A percentile compares a stretch with the other conserved stretches of the same genome.
Evolutionary conservation across 129 eudicot species (phyloP).

Genomic region (Escallonia rubra): DNA sequence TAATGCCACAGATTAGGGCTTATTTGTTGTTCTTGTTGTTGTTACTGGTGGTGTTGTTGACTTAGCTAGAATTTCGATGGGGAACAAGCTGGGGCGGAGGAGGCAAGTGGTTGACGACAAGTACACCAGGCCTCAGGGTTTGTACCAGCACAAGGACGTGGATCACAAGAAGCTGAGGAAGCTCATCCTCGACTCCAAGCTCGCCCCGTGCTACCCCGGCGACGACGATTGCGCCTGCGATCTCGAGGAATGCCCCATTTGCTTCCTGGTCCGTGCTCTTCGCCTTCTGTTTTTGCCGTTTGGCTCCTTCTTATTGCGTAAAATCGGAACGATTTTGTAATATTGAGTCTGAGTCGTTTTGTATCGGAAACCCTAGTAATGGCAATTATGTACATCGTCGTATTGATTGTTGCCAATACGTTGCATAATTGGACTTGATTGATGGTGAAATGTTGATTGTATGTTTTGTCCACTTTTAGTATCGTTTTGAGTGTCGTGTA

Average conservation of each 20-base stretch:
- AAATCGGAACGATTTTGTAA: no score
- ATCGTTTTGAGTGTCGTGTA: no score
- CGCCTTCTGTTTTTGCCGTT: background rate
- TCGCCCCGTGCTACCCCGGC: conserved; percentile 96
- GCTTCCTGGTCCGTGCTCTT: conserved; percentile 76
- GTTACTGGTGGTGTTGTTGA: background rate
- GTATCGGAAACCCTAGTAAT: no score
- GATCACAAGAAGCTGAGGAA: conserved; percentile 97
- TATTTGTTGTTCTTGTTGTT: background rate
- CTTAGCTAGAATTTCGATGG: conserved; percentile 43
- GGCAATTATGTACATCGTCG: no score
- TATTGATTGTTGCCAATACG: background rate
- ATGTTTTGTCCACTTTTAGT: no score
- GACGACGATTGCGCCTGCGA: conserved; percentile 71
- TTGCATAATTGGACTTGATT: background rate
- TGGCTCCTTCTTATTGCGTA: no score
- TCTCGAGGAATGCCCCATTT: conserved; percentile 99
- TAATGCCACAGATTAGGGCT: conserved; percentile 29
- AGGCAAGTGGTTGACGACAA: conserved; percentile 89
- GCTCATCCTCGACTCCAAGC: conserved; percentile 90
- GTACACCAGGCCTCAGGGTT: conserved; percentile 94
- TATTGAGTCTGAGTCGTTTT: no score
- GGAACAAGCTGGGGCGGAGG: conserved; percentile 89
- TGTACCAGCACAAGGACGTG: conserved; percentile 90
- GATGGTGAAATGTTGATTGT: no score